Evolutionary conservation across 2,329 filamentous ascomycete species (phyloP), one percentile per base, ranked within the genome.

Genomic region (Colletotrichum destructivum): DNA sequence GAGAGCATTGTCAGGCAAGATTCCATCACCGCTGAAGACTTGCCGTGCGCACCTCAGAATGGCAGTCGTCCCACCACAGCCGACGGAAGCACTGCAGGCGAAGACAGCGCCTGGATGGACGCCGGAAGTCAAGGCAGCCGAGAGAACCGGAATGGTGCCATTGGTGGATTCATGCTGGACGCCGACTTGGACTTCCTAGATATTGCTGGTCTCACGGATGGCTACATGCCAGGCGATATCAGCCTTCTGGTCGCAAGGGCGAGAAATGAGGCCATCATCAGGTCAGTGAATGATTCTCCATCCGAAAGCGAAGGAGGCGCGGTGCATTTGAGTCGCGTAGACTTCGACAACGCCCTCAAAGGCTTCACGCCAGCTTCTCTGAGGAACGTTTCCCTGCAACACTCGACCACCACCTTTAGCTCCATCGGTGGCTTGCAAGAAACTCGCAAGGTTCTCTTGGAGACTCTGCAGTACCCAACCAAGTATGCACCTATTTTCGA

Each of bases 401-500:
- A 94, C 65, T 98, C 95, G 3, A 96, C 94, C 1, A 98, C 94
- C 0, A 97, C 93, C 9, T 99, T 98, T 82, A 91, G 93, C 74
- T 94, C 94, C 0, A 98, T 99, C 73, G 96, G 96, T 60, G 96
- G 96, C 18, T 86, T 99, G 5, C 89, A 90, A 54, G 91, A 94
- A 77, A 99, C 96, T 1, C 91, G 97, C 4, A 92, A 95, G 76
- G 94, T 94, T n/a, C 88, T 99, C 3, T 88, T 99, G 11, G 96
- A 99, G 82, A 99, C 96, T 0, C 86, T 99, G 4, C 94, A 98
- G 79, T 99, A 99, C 78, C 96, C 96, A 0, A 99, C 97, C 1
- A 98, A 96, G 71, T 99, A 99, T 79, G 96, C 96, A 0, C 96
- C 96, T 1, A 98, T 99, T 74, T 99, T 99, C 79, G 95, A 95